phyloP scores from a whole-genome alignment of 2,329 filamentous ascomycete genomes.

The Aspergillus phoenicis region DNA sequence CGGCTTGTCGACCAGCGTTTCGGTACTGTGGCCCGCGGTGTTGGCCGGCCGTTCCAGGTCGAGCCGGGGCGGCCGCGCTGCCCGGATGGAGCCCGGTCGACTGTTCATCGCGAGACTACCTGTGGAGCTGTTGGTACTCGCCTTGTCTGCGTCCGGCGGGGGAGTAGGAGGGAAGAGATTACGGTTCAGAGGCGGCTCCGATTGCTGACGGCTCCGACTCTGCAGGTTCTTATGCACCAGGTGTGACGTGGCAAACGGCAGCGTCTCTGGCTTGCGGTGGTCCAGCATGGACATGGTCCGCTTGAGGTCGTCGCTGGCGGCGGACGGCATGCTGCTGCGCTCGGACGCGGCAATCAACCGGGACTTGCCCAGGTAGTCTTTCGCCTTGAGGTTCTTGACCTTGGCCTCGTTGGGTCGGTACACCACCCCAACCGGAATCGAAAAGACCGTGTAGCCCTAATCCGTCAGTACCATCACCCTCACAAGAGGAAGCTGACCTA shows the following conservation, averaged over 20 bases:
- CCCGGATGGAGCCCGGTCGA: conserved; percentile 54
- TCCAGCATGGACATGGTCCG: conserved; percentile 52
- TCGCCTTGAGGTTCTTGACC: conserved; percentile 95
- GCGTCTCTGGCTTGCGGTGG: conserved; percentile 77
- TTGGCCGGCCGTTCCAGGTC: conserved; percentile 30
- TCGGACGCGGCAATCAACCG: conserved; percentile 87
- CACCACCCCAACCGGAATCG: conserved; percentile 91
- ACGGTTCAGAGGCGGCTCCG: conserved; percentile 75
- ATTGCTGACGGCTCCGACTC: conserved; percentile 76
- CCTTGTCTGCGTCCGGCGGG: conserved; percentile 82
- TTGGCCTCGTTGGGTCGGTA: conserved; percentile 97
- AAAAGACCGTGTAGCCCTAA: conserved; percentile 97
- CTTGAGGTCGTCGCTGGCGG: conserved; percentile 61
- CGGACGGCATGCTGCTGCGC: conserved; percentile 73
- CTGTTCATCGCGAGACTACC: conserved; percentile 40
- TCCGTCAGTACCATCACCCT: not conserved
- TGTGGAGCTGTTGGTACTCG: conserved; percentile 32
- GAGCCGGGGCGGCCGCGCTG: conserved; percentile 50
- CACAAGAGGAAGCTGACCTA: conserved; percentile 41
- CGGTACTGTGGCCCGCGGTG: conserved; percentile 12
- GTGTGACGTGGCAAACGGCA: conserved; percentile 91
- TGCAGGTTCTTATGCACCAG: conserved; percentile 83
- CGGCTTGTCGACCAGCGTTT: conserved; percentile 35
- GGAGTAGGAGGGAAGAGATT: conserved; percentile 97
- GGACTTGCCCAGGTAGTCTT: conserved; percentile 97